Base-by-base conservation (phyloP, 2,329 filamentous ascomycete species). In the Cercospora citrullina region DNA sequence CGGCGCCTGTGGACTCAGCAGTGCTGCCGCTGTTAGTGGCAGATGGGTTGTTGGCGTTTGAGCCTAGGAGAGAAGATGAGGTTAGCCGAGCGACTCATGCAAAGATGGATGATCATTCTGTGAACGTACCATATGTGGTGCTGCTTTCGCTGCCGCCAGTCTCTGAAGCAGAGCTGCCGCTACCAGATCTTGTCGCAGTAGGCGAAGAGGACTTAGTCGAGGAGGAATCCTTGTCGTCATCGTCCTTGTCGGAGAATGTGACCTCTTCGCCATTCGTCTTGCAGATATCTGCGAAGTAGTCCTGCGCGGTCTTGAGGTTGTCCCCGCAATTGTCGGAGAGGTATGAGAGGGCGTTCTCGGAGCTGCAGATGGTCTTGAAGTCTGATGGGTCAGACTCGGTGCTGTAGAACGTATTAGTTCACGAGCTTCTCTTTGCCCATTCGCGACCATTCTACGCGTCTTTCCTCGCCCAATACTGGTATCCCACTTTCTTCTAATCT, bases 341-440 rank as follows among this genome's bases (percentile, higher is more conserved):
- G 69, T 72, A 72, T 21, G 69, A 61, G 63, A 73, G 69, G 64
- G 78, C 75, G 30, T 73, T 69, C 18, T 68, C 70, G 14, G 75
- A 73, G 66, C 65, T 65, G 73, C 78, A 80, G 69, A 80, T 73
- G 42, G 68, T 67, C 67, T 76, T 72, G 64, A 79, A 70, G 65
- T 77, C 74, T 51, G 70, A 67, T 12, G 78, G 77, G 61, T 78
- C 72, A n/a, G 67, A 66, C 61, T 77, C 74, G 12, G 73, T 76
- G 75, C 76, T 78, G 66, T 31, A 14, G 10, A 23, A 21, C 8
- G 28, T 68, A 63, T 65, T 51, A 67, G 60, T 42, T 39, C 36
- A 12, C 10, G 10, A 9, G 31, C 5, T n/a, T 6, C 36, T 39
- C 36, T 39, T 39, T 6, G 36, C 16, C 5, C 6, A n/a, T 39